Base-by-base conservation (phyloP, 352 stramenopile genomes). In the Phytophthora tentaculata region DNA sequence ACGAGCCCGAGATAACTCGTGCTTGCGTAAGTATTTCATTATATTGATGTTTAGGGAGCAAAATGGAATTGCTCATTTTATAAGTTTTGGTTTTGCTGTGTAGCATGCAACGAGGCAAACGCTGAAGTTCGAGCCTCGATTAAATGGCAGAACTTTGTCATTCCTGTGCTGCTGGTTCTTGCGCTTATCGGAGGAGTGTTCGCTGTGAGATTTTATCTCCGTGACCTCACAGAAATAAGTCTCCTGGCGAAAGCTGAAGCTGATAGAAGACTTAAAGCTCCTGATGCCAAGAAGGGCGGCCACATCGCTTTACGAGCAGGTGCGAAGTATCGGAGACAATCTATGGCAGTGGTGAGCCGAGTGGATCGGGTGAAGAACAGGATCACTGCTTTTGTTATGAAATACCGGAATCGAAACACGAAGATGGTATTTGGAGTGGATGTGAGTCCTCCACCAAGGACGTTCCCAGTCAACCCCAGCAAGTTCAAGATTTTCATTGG, bases 401-500 rank as follows among this genome's bases (percentile, higher is more conserved):
- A 69, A 70, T 26, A 52, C 26, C 7, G 73, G 59, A 29, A 55
- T 66, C 35, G 61, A 35, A 67, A 81, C 9, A 69, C 71, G 0
- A 81, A 78, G 39, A 69, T 79, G 1, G 39, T 91, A 2, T 93
- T 93, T 58, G 83, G 80, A 14, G 74, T 91, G 20, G 77, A 91
- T 43, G 65, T 89, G 9, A 79, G 76, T 39, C 80, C 75, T 14
- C 67, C 71, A 17, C 56, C 57, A 8, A 67, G 71, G 12, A 71
- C 56, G 24, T 91, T 90, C 39, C 81, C 80, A 1, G 76, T 91
- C 55, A 88, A 79, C 13, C 76, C 85, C 3, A 73, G 81, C 67
- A 93, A 93, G 45, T 74, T 93, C 64, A 93, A 93, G 62, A 93
- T 93, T 22, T 84, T 93, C 53, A 69, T 93, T 17, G 85, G 85